Evolutionary conservation across 345 rosid species (phyloP).

Genomic region (Tarenaya hassleriana): DNA sequence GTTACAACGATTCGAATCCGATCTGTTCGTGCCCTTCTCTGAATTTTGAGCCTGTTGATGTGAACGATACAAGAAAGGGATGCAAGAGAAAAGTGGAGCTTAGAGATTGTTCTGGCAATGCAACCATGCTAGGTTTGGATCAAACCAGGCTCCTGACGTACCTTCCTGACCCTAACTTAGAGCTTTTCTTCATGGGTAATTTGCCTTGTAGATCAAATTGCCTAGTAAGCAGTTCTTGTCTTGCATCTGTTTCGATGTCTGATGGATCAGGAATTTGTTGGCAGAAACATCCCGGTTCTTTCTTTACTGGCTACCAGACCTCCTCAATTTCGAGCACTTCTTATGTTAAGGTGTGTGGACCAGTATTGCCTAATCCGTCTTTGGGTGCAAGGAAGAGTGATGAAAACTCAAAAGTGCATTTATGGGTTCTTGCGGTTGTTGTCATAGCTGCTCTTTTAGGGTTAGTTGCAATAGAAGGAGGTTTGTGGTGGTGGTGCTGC

Average conservation of each 20-base stretch:
- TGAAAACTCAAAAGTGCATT: conserved; percentile 21
- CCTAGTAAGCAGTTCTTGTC: conserved; percentile 35
- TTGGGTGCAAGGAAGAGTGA: conserved; percentile 5
- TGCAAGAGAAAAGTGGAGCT: conserved; percentile 52
- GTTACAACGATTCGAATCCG: conserved; percentile 38
- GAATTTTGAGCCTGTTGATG: conserved; percentile 50
- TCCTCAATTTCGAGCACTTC: conserved; percentile 47
- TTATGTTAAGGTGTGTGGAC: conserved; percentile 53
- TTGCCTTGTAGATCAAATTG: conserved; percentile 48
- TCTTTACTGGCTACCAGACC: conserved; percentile 49
- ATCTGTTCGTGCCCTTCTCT: conserved; percentile 54
- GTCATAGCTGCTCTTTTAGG: conserved; percentile 29
- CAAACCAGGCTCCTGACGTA: conserved; percentile 37
- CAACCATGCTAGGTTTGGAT: conserved; percentile 43
- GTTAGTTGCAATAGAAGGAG: conserved; percentile 31
- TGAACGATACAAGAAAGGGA: conserved; percentile 40
- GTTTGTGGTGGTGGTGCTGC: conserved; percentile 53
- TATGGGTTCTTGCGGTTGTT: conserved; percentile 35
- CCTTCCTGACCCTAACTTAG: conserved; percentile 25
- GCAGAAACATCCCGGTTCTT: conserved; percentile 38
- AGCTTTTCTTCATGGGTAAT: conserved; percentile 31
- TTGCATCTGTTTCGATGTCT: conserved; percentile 45
- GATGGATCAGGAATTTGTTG: conserved; percentile 59
- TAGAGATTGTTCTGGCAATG: conserved; percentile 34
- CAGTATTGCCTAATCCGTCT: conserved; percentile 35